phyloP scores from a whole-genome alignment of 2,329 filamentous ascomycete genomes.

The Aspergillus ruber region DNA sequence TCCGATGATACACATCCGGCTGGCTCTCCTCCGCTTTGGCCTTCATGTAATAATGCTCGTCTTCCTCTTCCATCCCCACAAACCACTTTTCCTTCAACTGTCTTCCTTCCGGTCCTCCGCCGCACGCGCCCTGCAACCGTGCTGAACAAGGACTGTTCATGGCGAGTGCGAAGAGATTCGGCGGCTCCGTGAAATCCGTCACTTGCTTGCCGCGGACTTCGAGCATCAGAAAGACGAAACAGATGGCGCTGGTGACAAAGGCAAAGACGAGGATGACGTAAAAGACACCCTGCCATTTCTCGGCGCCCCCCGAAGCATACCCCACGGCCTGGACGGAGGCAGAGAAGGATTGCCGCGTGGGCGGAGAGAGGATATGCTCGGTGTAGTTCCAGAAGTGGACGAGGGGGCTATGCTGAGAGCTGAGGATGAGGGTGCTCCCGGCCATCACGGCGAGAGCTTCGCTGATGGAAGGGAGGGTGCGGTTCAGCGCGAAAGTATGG shows the following conservation, averaged over 20 bases:
- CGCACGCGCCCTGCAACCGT: slow-evolving; percentile 50
- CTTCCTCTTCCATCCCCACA: slow-evolving; percentile 41
- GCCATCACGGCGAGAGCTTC: slow-evolving; percentile 68
- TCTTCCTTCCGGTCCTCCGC: slow-evolving; percentile 47
- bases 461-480: slow-evolving; percentile 58
- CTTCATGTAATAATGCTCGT: slow-evolving; percentile 49
- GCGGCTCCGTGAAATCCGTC: slow-evolving; percentile 72
- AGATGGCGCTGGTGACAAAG: slow-evolving; percentile 30
- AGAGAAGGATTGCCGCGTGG: too few relatives aligned
- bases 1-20: slow-evolving; percentile 1
- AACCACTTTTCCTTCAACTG: slow-evolving; percentile 44
- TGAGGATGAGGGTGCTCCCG: slow-evolving; percentile 59
- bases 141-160: slow-evolving; percentile 56
- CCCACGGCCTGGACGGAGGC: too few relatives aligned
- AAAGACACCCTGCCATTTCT: too few relatives aligned
- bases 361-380: too few relatives aligned
- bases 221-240: slow-evolving; percentile 57
- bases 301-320: too few relatives aligned
- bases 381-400: too few relatives aligned
- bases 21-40: slow-evolving; percentile 20
- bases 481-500: slow-evolving; percentile 36
- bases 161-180: slow-evolving; percentile 66
- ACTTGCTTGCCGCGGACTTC: slow-evolving; percentile 54
- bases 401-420: slow-evolving; percentile 13
- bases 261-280: too few relatives aligned